Conservation (phyloP, 2,329 filamentous ascomycete species). For the Dothideomycetidae sp. region DNA sequence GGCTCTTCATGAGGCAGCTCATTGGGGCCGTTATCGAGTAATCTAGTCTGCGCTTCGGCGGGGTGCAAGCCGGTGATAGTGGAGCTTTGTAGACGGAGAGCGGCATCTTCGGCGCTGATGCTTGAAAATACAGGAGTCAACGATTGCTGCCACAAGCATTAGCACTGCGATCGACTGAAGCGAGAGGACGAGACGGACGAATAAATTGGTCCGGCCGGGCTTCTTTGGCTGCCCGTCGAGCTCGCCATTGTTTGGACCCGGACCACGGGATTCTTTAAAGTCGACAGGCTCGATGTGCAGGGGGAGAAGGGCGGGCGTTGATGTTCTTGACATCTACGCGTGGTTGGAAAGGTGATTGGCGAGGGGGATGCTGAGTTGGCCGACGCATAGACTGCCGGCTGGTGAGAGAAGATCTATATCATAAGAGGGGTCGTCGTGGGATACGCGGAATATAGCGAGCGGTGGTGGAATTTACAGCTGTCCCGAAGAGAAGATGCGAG, state of each 20-base stretch:
- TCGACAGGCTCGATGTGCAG: slow-evolving; percentile 34
- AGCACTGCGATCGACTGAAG: background rate
- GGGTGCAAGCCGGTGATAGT: slow-evolving; percentile 66
- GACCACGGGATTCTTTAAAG: slow-evolving; percentile 16
- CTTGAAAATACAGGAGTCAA: slow-evolving; percentile 42
- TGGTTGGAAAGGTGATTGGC: background rate
- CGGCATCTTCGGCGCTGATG: slow-evolving; percentile 65
- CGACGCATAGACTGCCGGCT: no score
- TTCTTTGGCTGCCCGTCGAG: slow-evolving; percentile 8
- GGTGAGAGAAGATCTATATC: no score
- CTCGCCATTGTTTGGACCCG: slow-evolving; percentile 2
- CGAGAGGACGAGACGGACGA: background rate
- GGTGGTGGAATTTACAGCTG: no score
- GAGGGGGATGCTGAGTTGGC: no score
- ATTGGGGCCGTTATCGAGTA: slow-evolving; percentile 74
- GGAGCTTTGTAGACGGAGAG: slow-evolving; percentile 66
- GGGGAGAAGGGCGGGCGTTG: slow-evolving; percentile 44
- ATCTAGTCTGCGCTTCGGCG: slow-evolving; percentile 63
- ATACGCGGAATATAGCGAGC: no score
- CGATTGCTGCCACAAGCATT: slow-evolving; percentile 19
- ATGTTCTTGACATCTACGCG: slow-evolving; percentile 44
- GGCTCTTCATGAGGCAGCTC: slow-evolving; percentile 89
- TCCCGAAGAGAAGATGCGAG: no score
- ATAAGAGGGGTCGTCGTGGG: no score
- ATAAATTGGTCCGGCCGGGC: slow-evolving; percentile 4